phyloP scores from a whole-genome alignment of 805 yeast genomes.

The Yarrowia sp. region DNA sequence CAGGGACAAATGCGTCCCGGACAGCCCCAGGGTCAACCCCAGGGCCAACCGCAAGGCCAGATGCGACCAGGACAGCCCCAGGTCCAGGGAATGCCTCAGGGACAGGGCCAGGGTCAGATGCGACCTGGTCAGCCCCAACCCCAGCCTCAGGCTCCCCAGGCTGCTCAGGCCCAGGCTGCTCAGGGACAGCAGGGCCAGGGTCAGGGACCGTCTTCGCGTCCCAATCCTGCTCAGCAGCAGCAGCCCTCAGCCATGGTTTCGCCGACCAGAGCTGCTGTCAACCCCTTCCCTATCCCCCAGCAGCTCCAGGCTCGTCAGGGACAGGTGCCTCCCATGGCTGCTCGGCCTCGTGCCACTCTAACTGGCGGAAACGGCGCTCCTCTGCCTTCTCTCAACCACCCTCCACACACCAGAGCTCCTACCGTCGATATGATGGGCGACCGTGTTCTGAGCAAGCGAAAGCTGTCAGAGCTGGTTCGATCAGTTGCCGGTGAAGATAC shows the following conservation, averaged over 20 bases:
- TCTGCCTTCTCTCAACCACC: slow-evolving; percentile 68
- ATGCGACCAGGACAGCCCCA: slow-evolving; percentile 11
- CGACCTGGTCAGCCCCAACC: slow-evolving; percentile 2
- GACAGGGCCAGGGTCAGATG: slow-evolving; percentile 10
- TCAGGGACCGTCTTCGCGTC: slow-evolving; percentile 28
- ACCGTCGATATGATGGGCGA: slow-evolving; percentile 67
- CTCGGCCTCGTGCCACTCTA: slow-evolving; percentile 75
- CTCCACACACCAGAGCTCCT: slow-evolving; percentile 71
- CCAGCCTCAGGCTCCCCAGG: slow-evolving; percentile 14
- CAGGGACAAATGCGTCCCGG: slow-evolving; percentile 13
- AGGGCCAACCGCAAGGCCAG: background rate
- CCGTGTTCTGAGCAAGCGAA: slow-evolving; percentile 82
- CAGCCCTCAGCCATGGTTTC: slow-evolving; percentile 39
- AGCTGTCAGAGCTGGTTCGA: slow-evolving; percentile 79
- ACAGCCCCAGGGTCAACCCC: background rate
- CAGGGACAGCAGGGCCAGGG: slow-evolving; percentile 3
- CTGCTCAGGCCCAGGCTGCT: background rate
- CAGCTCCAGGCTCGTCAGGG: slow-evolving; percentile 57
- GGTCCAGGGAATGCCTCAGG: slow-evolving; percentile 24
- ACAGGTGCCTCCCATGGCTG: slow-evolving; percentile 56
- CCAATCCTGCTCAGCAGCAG: slow-evolving; percentile 39
- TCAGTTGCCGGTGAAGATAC: slow-evolving; percentile 73
- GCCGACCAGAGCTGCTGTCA: slow-evolving; percentile 33
- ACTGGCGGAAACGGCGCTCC: slow-evolving; percentile 78
- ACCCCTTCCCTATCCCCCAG: slow-evolving; percentile 51